These are phyloP conservation scores for Helminthosporium solani DNA, from an alignment of 2,329 filamentous ascomycete genomes.

Conservation along the genomic window DNA sequence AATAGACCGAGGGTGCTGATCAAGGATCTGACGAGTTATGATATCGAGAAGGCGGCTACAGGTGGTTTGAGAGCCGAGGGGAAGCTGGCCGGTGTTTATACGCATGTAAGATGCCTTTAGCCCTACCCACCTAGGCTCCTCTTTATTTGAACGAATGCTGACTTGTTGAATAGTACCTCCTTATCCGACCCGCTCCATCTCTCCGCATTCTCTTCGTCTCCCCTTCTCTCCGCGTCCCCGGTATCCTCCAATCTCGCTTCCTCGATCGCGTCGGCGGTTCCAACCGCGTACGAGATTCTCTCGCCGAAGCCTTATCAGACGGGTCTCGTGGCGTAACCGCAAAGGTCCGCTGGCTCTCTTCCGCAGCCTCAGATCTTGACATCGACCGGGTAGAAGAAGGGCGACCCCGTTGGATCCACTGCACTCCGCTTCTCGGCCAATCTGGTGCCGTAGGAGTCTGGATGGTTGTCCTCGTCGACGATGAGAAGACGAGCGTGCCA, in stretches of 20 bases:
- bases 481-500: conserved; percentile 27
- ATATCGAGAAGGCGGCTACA: conserved; percentile 20
- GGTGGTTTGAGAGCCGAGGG: conserved; percentile 23
- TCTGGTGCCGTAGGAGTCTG: conserved; percentile 71
- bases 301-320: conserved; percentile 62
- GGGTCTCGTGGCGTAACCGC: conserved; percentile 69
- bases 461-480: conserved; percentile 75
- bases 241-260: conserved; percentile 52
- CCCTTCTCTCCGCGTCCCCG: conserved; percentile 51
- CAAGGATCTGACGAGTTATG: conserved; percentile 47
- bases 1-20: conserved; percentile 51
- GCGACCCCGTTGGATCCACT: conserved; percentile 72
- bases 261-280: conserved; percentile 53
- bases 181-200: conserved; percentile 50
- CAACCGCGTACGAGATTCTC: conserved; percentile 54
- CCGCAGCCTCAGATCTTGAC: conserved; percentile 38
- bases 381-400: conserved; percentile 54
- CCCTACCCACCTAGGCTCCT: background rate
- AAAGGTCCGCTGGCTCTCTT: conserved; percentile 67
- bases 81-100: conserved; percentile 53
- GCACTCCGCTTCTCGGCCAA: conserved; percentile 68
- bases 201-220: conserved; percentile 54
- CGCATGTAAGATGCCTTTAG: conserved; percentile 51
- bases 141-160: background rate
- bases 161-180: conserved; percentile 44